Conservation (phyloP, 257 asterid species). For the Solanum etuberosum region DNA sequence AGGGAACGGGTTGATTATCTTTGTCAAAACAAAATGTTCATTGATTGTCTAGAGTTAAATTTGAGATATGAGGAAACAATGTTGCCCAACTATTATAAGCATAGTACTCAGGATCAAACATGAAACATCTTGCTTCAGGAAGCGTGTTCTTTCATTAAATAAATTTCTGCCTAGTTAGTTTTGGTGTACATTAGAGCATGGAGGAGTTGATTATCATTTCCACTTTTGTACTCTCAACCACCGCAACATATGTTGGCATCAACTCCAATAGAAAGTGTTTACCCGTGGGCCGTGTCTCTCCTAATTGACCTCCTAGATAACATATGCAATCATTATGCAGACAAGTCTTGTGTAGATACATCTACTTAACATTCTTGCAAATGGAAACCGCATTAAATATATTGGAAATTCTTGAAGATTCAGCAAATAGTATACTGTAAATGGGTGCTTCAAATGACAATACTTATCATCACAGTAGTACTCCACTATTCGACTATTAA, state of each 20-base stretch:
- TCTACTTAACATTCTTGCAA: neutral
- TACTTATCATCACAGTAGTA: neutral
- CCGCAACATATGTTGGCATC: neutral
- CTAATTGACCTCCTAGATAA: neutral
- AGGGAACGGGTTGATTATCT: neutral
- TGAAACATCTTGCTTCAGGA: neutral
- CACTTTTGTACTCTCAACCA: neutral
- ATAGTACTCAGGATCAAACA: neutral
- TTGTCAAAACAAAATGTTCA: neutral
- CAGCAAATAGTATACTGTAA: neutral
- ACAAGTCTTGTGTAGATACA: neutral
- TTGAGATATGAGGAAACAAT: neutral
- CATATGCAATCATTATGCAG: neutral
- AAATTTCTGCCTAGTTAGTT: neutral
- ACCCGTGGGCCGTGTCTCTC: neutral
- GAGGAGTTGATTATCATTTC: neutral
- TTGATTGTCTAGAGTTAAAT: neutral
- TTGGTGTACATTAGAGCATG: neutral
- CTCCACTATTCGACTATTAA: neutral
- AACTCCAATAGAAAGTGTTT: neutral
- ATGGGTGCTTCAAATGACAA: neutral
- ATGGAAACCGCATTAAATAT: neutral
- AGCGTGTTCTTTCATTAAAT: neutral
- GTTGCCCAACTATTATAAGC: neutral
- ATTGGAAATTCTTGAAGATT: neutral